These are phyloP conservation scores for Ottelia alismoides DNA, from an alignment of 106 monocot species.

Conservation along the genomic window DNA sequence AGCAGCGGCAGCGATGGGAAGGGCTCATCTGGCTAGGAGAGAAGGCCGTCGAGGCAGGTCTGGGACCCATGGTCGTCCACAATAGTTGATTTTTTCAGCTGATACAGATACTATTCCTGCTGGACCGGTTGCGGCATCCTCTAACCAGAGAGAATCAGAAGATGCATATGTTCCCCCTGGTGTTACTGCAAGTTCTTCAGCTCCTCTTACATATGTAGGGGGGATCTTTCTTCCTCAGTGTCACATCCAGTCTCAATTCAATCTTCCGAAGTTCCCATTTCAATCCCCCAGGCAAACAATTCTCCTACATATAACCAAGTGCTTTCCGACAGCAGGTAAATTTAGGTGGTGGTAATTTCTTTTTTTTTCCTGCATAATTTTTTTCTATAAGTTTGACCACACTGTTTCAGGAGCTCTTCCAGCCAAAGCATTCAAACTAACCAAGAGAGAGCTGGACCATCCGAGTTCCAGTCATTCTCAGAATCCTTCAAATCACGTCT, in stretches of 20 bases:
- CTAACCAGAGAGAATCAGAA: conserved; percentile 25
- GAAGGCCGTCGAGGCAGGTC: conserved; percentile 46
- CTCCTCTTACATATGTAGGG: conserved; percentile 7
- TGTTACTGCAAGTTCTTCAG: conserved; percentile 9
- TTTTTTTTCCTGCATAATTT: not conserved
- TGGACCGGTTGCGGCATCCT: conserved; percentile 20
- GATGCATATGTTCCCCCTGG: conserved; percentile 15
- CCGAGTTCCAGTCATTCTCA: conserved; percentile 75
- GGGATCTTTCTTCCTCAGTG: conserved; percentile 6
- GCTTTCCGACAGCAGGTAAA: conserved; percentile 14
- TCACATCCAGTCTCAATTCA: conserved; percentile 8
- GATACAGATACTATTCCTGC: conserved; percentile 23
- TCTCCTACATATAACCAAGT: conserved; percentile 8
- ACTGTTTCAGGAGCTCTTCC: conserved; percentile 23
- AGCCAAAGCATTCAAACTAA: conserved; percentile 34
- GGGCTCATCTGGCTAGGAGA: conserved; percentile 37
- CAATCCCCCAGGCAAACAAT: conserved; percentile 5
- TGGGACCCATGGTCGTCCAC: conserved; percentile 35
- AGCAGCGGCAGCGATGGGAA: conserved; percentile 70
- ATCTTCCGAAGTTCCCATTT: conserved; percentile 8
- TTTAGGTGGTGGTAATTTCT: not conserved
- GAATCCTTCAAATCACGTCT: conserved; percentile 70
- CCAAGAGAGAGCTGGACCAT: conserved; percentile 57
- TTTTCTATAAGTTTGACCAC: not conserved
- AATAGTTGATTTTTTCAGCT: conserved; percentile 47